Percentiles rank a stretch among this genome's conserved stretches.
phyloP scores from a whole-genome alignment of 768 basidiomycete species.

The Termitomyces sp. region DNA sequence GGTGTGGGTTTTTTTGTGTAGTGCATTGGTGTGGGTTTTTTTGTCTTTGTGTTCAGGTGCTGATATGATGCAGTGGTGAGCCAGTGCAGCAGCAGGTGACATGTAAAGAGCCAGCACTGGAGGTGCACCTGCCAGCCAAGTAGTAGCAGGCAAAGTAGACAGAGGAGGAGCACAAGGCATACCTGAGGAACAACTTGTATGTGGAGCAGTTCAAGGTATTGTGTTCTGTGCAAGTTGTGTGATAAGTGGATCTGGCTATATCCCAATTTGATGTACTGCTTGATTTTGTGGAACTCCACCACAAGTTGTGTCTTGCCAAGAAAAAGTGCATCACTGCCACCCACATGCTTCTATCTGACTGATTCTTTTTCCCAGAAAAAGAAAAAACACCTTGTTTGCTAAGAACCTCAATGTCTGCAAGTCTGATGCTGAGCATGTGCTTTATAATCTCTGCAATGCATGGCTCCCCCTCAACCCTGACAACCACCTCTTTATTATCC shows the following conservation, averaged over 20 bases:
- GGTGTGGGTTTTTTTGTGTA: too few species aligned
- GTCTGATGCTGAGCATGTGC: constrained; percentile 65
- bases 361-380: too few species aligned
- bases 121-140: constrained; percentile 67
- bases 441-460: constrained; percentile 62
- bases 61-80: too few species aligned
- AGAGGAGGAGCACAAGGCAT: constrained; percentile 74
- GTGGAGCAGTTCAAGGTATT: constrained; percentile 76
- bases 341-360: too few species aligned
- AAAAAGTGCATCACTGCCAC: constrained; percentile 55
- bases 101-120: too few species aligned
- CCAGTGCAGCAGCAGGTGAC: too few species aligned
- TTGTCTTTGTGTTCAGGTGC: too few species aligned
- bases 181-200: constrained; percentile 63
- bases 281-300: constrained; percentile 81
- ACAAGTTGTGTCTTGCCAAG: constrained; percentile 77
- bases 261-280: constrained; percentile 81
- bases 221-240: constrained; percentile 73
- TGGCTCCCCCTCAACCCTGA: constrained; percentile 61
- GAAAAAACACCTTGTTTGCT: constrained; percentile 50
- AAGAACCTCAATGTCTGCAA: constrained; percentile 70
- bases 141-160: constrained; percentile 73
- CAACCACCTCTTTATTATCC: constrained; percentile 56
- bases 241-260: constrained; percentile 82
- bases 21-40: too few species aligned